A percentile compares a stretch with the other conserved stretches of the same genome.
Evolutionary conservation across 768 basidiomycete genomes (phyloP).

Genomic region (Mycena galopus): DNA sequence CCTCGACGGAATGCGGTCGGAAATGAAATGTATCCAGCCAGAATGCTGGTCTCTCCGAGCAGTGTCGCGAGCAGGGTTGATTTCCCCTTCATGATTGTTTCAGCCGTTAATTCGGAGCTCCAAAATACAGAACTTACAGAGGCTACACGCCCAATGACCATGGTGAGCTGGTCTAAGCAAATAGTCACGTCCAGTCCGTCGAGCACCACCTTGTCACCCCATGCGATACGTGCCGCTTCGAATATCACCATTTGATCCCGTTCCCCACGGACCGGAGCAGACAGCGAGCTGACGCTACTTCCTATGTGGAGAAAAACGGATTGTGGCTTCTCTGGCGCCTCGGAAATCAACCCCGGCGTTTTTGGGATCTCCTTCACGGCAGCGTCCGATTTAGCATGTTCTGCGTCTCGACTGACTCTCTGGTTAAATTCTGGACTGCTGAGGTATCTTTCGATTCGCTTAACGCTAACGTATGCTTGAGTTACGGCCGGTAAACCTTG

Average conservation of each 20-base stretch:
- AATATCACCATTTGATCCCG: not conserved
- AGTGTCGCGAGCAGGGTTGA: slow-evolving; percentile 23
- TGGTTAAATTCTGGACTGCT: slow-evolving; percentile 21
- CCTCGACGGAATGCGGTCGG: slow-evolving; percentile 11
- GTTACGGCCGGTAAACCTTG: slow-evolving; percentile 28
- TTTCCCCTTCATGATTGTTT: slow-evolving; percentile 13
- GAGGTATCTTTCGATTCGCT: slow-evolving; percentile 30
- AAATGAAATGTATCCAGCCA: slow-evolving; percentile 15
- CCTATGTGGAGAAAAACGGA: slow-evolving; percentile 1
- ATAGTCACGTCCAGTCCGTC: slow-evolving; percentile 16
- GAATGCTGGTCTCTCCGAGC: slow-evolving; percentile 24
- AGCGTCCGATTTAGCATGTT: not conserved
- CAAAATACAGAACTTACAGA: slow-evolving; percentile 7
- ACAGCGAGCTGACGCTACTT: not conserved
- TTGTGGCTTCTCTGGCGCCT: not conserved
- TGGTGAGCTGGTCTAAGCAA: slow-evolving; percentile 14
- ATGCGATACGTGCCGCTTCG: slow-evolving; percentile 13
- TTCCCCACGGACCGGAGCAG: not conserved
- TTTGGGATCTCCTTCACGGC: not conserved
- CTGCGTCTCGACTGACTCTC: not conserved
- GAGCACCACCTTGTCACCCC: slow-evolving; percentile 24
- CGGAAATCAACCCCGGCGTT: not conserved
- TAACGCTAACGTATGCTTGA: slow-evolving; percentile 29
- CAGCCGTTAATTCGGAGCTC: not conserved
- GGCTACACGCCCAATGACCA: slow-evolving; percentile 32